Evolutionary conservation across 257 asterid genomes (phyloP).

Genomic region (Solanum tarijense): DNA sequence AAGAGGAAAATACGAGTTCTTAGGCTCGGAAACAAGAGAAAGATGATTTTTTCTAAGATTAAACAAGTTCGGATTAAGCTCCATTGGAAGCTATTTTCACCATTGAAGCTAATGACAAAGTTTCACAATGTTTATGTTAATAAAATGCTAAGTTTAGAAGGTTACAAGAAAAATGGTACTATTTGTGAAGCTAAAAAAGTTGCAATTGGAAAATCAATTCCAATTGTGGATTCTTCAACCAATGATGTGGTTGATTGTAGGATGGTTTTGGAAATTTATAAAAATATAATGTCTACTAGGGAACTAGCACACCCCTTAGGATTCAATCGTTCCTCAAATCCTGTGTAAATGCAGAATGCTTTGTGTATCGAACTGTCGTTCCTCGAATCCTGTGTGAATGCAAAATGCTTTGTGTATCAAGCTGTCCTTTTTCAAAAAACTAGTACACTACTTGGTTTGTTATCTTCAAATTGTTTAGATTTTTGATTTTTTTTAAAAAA

Average conservation of each 20-base stretch:
- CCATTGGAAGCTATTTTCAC: not conserved
- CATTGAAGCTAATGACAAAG: constrained; percentile 1
- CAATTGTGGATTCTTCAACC: constrained; percentile 6
- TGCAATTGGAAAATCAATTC: not conserved
- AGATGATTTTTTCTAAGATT: not conserved
- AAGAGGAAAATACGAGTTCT: constrained; percentile 7
- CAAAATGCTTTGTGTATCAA: not conserved
- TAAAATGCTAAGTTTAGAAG: constrained; percentile 13
- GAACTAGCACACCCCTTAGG: not conserved
- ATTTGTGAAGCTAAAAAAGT: not conserved
- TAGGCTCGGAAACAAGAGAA: not conserved
- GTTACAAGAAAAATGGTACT: not conserved
- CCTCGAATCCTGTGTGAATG: not conserved
- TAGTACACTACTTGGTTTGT: not conserved
- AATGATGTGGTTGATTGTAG: constrained; percentile 17
- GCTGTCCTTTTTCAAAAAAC: not conserved
- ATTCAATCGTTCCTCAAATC: not conserved
- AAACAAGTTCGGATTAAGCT: not conserved
- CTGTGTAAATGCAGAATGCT: not conserved
- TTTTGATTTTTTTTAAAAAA: not conserved
- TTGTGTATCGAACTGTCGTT: not conserved
- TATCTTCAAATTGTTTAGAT: not conserved
- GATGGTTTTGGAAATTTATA: constrained; percentile 10
- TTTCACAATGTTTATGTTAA: constrained; percentile 15
- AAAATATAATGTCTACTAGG: constrained; percentile 1